Conservation (phyloP, 129 eudicot species). For the Glebionis coronaria region DNA sequence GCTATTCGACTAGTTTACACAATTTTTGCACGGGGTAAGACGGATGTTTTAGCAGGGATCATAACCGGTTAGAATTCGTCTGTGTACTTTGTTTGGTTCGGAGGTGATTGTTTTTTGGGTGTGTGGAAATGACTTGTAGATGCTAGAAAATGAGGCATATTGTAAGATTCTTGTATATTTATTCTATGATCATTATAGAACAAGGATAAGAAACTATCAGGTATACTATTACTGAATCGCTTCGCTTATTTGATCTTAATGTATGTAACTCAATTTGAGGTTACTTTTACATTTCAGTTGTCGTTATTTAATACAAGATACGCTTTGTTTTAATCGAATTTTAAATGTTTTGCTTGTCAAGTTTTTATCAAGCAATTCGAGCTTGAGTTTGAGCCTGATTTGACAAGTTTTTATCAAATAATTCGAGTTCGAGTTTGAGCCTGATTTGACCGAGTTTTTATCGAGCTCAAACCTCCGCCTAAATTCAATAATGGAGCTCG, state of each 20-base stretch:
- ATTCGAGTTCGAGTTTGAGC: no score
- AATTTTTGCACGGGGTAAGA: slow-evolving; percentile 82
- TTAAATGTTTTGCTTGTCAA: no score
- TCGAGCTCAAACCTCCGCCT: no score
- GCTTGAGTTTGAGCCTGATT: no score
- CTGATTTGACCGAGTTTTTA: no score
- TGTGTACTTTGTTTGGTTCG: slow-evolving; percentile 21
- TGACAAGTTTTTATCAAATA: no score
- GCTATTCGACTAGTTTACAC: slow-evolving; percentile 97
- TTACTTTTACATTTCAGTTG: no score
- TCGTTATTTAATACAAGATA: no score
- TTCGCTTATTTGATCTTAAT: slow-evolving; percentile 8
- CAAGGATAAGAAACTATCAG: slow-evolving; percentile 7
- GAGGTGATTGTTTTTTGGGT: slow-evolving; percentile 3
- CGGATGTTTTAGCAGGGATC: slow-evolving; percentile 87
- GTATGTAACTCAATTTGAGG: neutral
- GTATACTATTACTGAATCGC: slow-evolving; percentile 7
- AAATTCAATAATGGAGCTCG: no score
- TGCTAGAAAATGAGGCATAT: slow-evolving; percentile 19
- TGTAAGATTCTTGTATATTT: slow-evolving; percentile 47
- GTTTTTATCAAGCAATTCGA: no score
- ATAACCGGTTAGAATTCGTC: slow-evolving; percentile 48
- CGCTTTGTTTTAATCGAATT: no score
- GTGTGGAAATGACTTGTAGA: slow-evolving; percentile 19
- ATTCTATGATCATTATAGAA: slow-evolving; percentile 20